Percentiles rank a stretch among this genome's conserved stretches.
Conservation (phyloP, 2,329 filamentous ascomycete genomes). For the Thermothelomyces thermophilus region DNA sequence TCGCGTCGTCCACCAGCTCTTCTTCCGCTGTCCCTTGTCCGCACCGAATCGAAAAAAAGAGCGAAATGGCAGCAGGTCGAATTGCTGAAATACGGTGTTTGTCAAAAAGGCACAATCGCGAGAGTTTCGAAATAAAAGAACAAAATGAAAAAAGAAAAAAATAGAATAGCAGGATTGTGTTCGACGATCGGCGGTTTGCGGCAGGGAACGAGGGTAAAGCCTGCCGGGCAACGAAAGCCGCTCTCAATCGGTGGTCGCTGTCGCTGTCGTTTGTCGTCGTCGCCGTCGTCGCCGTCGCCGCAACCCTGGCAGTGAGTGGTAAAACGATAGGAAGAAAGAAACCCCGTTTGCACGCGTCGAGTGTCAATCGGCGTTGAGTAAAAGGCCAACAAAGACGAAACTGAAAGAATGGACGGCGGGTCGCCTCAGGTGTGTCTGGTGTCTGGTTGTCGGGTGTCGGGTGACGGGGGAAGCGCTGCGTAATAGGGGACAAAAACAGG, state of each 20-base stretch:
- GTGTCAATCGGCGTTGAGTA: not conserved
- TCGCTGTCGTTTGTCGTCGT: not conserved
- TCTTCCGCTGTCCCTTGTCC: no score
- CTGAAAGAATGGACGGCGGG: conserved; percentile 11
- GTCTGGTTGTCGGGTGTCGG: conserved; percentile 13
- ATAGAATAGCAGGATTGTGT: no score
- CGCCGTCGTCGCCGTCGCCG: no score
- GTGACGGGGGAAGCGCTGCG: conserved; percentile 14
- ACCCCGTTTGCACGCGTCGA: not conserved
- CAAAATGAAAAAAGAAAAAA: no score
- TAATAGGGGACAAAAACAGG: conserved; percentile 23
- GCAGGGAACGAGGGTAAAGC: conserved; percentile 24
- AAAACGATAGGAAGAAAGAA: not conserved
- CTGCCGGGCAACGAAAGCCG: conserved; percentile 19
- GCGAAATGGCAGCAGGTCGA: no score
- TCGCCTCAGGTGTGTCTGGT: conserved; percentile 6
- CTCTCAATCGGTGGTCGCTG: conserved; percentile 3
- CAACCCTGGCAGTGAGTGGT: not conserved
- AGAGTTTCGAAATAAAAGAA: not conserved
- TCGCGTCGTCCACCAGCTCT: not conserved
- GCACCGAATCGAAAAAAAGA: no score
- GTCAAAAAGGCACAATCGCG: no score
- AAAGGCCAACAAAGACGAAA: not conserved
- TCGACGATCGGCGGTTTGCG: conserved; percentile 7
- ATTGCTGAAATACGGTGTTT: no score